Evolutionary conservation across 1,284 basidiomycete species (phyloP).

Genomic region (Puccinia polysora): DNA sequence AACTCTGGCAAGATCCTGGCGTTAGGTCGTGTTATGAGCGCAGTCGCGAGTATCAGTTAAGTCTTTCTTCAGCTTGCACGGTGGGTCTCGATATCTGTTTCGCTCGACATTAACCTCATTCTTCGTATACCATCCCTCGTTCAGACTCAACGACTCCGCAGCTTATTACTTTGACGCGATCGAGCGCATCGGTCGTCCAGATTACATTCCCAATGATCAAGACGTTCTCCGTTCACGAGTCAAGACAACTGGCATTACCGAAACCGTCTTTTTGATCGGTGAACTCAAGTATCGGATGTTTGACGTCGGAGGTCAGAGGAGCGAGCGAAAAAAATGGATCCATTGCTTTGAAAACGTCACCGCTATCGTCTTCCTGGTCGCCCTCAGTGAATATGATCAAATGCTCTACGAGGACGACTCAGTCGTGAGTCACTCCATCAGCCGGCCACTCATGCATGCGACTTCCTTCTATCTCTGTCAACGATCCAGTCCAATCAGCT

Average conservation of each 20-base stretch:
- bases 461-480: too few relatives aligned
- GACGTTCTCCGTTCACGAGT: slow-evolving; percentile 90
- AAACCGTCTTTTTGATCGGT: slow-evolving; percentile 84
- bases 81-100: neutral
- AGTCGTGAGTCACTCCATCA: slow-evolving; percentile 74
- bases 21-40: slow-evolving; percentile 78
- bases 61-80: too few relatives aligned
- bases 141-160: slow-evolving; percentile 9
- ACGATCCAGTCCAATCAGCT: too few relatives aligned
- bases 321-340: slow-evolving; percentile 76
- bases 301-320: slow-evolving; percentile 91
- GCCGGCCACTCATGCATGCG: too few relatives aligned
- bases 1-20: slow-evolving; percentile 81
- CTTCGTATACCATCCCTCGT: neutral
- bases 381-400: slow-evolving; percentile 89
- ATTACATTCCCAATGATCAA: slow-evolving; percentile 57
- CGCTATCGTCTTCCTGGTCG: slow-evolving; percentile 86
- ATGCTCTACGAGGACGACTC: slow-evolving; percentile 89
- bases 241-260: slow-evolving; percentile 94
- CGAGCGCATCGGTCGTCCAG: slow-evolving; percentile 48
- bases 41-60: slow-evolving; percentile 84
- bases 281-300: slow-evolving; percentile 81
- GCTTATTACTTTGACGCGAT: slow-evolving; percentile 30
- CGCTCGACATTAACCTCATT: neutral
- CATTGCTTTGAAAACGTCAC: slow-evolving; percentile 88